Base-by-base conservation (phyloP, 2,329 filamentous ascomycete species). In the Camillea tinctor region DNA sequence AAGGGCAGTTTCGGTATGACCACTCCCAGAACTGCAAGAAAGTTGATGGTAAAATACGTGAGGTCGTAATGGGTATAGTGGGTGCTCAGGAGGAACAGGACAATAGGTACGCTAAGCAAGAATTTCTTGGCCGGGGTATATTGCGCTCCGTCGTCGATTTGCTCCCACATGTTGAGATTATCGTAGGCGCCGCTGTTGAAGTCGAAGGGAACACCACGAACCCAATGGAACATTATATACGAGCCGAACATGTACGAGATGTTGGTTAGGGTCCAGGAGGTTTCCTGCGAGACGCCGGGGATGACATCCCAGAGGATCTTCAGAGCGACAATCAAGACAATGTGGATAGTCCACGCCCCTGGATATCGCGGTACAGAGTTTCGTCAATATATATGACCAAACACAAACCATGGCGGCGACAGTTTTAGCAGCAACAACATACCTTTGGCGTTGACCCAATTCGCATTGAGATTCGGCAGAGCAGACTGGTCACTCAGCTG, bases 131-230 rank as follows among this genome's bases (percentile, higher is more conserved):
- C 92, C 3, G 95, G 95, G 0, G 95, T 99, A 80, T 98, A 99
- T 77, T 99, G 95, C 70, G 95, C 95, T 52, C 95, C 95, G 72
- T 98, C 96, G 81, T 99, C 95, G 76, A 99, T 99, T 80, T 99
- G 95, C 81, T 99, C 95, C 95, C 95, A 99, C 95, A 99, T 98
- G 81, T 98, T 99, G 73, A 99, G 84, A 77, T 99, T 98, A 83
- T 99, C 95, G 77, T 98, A 99, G 69, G 95, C 95, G 61, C 95
- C 95, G 59, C 92, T 90, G 75, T 99, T 99, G 84, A 99, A 99
- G 77, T 99, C 95, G 74, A 99, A 99, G 5, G 95, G 95, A 52
- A 98, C 92, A 69, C 95, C 95, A 74, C 94, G 92, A 69, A 99
- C 95, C 83, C 92, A 97, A 79, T 99, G 95, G 79, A 99, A 99